Evolutionary conservation across 2,329 filamentous ascomycete genomes (phyloP).

Genomic region (Ploettnerulaceae sp.): DNA sequence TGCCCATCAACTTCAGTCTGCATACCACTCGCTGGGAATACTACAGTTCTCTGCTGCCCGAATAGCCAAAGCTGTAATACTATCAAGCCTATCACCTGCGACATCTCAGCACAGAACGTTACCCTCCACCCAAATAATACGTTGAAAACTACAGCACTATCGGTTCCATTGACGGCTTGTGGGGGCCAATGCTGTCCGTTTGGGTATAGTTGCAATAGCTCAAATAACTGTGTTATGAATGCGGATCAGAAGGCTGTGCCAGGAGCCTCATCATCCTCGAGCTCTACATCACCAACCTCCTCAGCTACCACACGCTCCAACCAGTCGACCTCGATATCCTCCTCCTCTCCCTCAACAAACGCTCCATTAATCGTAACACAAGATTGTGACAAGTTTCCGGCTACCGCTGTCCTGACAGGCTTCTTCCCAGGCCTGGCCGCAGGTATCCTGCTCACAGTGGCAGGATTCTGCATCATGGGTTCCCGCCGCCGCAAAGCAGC

Average conservation of each 20-base stretch:
- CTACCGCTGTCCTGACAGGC: constrained; percentile 25
- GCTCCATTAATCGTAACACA: constrained; percentile 18
- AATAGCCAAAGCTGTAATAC: constrained; percentile 49
- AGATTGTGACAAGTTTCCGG: constrained; percentile 27
- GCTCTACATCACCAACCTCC: constrained; percentile 16
- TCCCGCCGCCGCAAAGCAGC: constrained; percentile 21
- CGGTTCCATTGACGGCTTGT: constrained; percentile 52
- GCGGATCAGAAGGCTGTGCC: constrained; percentile 42
- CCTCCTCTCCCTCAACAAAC: constrained; percentile 11
- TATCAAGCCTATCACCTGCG: constrained; percentile 62
- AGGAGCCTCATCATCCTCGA: constrained; percentile 17
- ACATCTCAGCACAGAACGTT: constrained; percentile 56
- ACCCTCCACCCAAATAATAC: constrained; percentile 50
- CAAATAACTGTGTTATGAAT: constrained; percentile 46
- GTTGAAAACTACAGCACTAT: constrained; percentile 62
- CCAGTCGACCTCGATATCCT: constrained; percentile 11
- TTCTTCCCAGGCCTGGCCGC: constrained; percentile 43
- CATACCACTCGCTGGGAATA: constrained; percentile 55
- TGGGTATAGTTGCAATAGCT: constrained; percentile 56
- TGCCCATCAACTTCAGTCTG: constrained; percentile 54
- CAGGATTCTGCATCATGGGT: constrained; percentile 37
- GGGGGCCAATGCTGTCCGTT: constrained; percentile 63
- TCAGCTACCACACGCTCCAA: constrained; percentile 19
- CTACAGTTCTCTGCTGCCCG: constrained; percentile 69
- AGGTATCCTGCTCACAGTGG: constrained; percentile 41